Evolutionary conservation across 768 basidiomycete species (phyloP).

Genomic region (Collybia sp.): DNA sequence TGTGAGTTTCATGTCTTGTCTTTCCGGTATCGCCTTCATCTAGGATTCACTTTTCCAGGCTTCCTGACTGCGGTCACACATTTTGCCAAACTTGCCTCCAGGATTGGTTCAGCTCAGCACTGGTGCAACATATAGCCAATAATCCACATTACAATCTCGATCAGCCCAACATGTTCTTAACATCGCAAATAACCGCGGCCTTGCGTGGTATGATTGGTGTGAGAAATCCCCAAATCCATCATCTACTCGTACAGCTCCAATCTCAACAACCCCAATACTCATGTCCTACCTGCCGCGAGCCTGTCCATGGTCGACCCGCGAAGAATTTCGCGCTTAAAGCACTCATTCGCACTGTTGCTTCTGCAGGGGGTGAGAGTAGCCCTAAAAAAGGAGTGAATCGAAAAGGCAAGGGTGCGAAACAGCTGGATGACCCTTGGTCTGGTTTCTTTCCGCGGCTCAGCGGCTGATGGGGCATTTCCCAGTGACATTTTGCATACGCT

Average conservation of each 20-base stretch:
- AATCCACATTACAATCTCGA: conserved; percentile 27
- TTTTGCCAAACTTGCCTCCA: conserved; percentile 45
- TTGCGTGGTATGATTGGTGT: conserved; percentile 1
- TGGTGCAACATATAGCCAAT: conserved; percentile 29
- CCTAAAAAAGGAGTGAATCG: conserved; percentile 22
- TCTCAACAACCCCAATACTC: conserved; percentile 48
- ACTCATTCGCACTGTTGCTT: conserved; percentile 46
- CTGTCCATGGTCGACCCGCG: conserved; percentile 43
- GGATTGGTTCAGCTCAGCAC: conserved; percentile 28
- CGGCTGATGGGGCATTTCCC: too few species aligned
- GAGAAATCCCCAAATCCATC: conserved; percentile 20
- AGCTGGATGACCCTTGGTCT: too few species aligned
- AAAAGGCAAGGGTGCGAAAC: too few species aligned
- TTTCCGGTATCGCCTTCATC: background rate
- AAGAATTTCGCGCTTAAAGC: conserved; percentile 62
- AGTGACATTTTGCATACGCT: too few species aligned
- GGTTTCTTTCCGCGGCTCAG: too few species aligned
- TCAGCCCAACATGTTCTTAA: conserved; percentile 9
- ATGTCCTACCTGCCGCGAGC: conserved; percentile 62
- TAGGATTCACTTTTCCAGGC: conserved; percentile 25
- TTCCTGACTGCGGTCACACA: conserved; percentile 47
- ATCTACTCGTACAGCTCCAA: background rate
- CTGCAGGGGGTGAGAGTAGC: conserved; percentile 41
- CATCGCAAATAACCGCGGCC: background rate
- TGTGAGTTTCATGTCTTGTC: conserved; percentile 28